phyloP scores from a whole-genome alignment of 2,329 filamentous ascomycete genomes.

The Paecilomyces niveus region DNA sequence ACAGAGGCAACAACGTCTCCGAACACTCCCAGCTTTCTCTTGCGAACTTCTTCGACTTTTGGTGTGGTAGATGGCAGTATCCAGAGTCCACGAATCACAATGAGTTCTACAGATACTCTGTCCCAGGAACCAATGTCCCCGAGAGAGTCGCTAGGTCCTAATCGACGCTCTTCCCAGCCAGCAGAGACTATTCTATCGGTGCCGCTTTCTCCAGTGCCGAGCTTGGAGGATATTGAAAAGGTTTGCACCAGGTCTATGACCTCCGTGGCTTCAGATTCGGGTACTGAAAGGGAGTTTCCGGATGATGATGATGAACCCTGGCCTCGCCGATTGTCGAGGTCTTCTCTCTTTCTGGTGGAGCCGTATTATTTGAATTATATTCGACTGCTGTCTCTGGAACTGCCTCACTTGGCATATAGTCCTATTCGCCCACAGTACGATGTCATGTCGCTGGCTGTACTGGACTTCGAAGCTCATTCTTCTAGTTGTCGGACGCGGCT shows the following conservation, averaged over 20 bases:
- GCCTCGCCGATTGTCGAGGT: background rate
- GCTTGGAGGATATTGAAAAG: background rate
- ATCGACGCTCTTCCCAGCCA: background rate
- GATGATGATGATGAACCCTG: background rate
- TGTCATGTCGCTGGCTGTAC: background rate
- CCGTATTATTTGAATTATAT: background rate
- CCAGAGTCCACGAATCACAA: background rate
- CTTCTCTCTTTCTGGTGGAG: background rate
- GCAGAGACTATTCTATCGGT: background rate
- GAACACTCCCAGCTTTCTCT: background rate
- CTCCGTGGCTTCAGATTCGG: background rate
- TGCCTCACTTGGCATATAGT: background rate
- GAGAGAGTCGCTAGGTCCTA: background rate
- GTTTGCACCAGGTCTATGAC: background rate
- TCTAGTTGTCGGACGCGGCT: background rate
- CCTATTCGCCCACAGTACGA: background rate
- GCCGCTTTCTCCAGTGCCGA: background rate
- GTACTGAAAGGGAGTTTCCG: background rate
- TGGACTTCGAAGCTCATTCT: background rate
- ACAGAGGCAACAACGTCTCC: background rate
- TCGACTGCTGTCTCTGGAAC: background rate
- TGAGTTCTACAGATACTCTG: background rate
- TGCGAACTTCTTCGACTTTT: background rate
- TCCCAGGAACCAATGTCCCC: background rate
- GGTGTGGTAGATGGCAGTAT: background rate